These are phyloP conservation scores for Nemania sp. DNA, from an alignment of 2,329 filamentous ascomycete species.

Conservation along the genomic window DNA sequence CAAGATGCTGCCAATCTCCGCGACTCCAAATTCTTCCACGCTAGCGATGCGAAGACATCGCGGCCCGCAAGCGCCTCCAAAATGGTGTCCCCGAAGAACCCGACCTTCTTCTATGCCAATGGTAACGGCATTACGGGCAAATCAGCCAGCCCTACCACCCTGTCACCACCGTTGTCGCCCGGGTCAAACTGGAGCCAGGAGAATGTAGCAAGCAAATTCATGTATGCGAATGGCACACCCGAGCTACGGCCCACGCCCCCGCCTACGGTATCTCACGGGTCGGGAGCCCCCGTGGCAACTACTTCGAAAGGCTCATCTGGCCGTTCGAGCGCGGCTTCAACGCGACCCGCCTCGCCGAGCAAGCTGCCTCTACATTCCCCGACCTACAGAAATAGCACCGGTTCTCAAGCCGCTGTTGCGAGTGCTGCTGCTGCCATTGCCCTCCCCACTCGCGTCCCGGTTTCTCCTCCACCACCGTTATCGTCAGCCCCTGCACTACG, in stretches of 20 bases:
- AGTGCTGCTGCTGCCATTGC: constrained; percentile 5
- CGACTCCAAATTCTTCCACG: constrained; percentile 89
- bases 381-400: constrained; percentile 39
- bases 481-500: constrained; percentile 54
- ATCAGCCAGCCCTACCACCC: constrained; percentile 50
- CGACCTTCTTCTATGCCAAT: constrained; percentile 70
- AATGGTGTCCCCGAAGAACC: constrained; percentile 53
- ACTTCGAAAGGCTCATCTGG: constrained; percentile 57
- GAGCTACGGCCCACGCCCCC: constrained; percentile 57
- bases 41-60: constrained; percentile 75
- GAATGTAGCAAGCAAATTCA: constrained; percentile 71
- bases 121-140: constrained; percentile 58
- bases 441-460: constrained; percentile 48
- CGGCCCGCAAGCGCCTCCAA: constrained; percentile 50
- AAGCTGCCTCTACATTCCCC: constrained; percentile 54
- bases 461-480: constrained; percentile 54
- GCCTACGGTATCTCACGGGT: constrained; percentile 54
- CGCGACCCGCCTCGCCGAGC: constrained; percentile 64
- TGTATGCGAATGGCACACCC: constrained; percentile 77
- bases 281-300: constrained; percentile 61
- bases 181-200: constrained; percentile 52
- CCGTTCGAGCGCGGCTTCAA: constrained; percentile 55
- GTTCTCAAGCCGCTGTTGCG: constrained; percentile 31
- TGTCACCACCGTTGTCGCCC: constrained; percentile 52
- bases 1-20: constrained; percentile 46